Conservation (phyloP, 441 rosid species). For the Lepidium campestre region DNA sequence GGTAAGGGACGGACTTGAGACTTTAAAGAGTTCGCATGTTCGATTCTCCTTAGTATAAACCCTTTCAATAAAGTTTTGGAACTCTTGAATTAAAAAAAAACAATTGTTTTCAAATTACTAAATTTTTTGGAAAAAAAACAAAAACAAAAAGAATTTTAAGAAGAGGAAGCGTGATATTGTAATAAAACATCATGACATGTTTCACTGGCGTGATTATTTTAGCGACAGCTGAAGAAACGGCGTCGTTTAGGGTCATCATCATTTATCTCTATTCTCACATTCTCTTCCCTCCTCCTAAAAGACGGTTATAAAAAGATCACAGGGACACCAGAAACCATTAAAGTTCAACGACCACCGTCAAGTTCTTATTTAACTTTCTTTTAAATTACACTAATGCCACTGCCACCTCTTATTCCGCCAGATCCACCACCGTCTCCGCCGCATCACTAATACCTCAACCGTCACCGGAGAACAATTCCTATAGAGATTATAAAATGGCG, state of each 20-base stretch:
- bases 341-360: constrained; percentile 18
- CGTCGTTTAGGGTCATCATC: constrained; percentile 23
- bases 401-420: constrained; percentile 23
- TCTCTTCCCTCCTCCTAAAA: not conserved
- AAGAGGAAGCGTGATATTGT: constrained; percentile 10
- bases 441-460: constrained; percentile 1
- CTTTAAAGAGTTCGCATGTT: too few relatives aligned
- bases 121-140: too few relatives aligned
- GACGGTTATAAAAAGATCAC: constrained; percentile 16
- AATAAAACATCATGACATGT: constrained; percentile 19
- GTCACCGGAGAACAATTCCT: not conserved
- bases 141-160: not conserved
- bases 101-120: too few relatives aligned
- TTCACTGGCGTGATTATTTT: constrained; percentile 23
- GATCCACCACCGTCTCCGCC: constrained; percentile 32
- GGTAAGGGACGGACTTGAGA: too few relatives aligned
- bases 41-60: too few relatives aligned
- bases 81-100: too few relatives aligned
- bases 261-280: not conserved
- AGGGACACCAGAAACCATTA: not conserved
- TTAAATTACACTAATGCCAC: constrained; percentile 26
- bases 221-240: constrained; percentile 19
- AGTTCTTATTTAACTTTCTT: not conserved
- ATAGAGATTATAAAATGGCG: constrained; percentile 31
- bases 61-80: too few relatives aligned